Conservation (phyloP, 164 flowering plant species). For the Tinospora cordifolia region DNA sequence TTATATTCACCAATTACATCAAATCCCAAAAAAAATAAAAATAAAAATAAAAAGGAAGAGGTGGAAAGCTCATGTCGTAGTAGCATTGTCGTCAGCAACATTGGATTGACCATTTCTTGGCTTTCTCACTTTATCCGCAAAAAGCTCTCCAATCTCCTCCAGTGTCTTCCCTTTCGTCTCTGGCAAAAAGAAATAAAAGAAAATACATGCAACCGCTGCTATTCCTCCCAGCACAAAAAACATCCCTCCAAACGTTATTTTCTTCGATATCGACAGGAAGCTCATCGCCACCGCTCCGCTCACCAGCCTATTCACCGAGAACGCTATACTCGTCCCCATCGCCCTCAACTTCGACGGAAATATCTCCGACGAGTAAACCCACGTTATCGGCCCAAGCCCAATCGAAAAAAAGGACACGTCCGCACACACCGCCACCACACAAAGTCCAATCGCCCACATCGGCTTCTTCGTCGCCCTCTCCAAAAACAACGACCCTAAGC, state of each 20-base stretch:
- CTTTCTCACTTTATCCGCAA: constrained; percentile 28
- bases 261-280: constrained; percentile 38
- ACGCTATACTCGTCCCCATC: constrained; percentile 31
- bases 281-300: constrained; percentile 67
- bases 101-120: no score
- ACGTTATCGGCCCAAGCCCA: constrained; percentile 82
- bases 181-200: constrained; percentile 47
- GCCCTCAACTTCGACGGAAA: constrained; percentile 15
- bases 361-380: constrained; percentile 77
- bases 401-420: constrained; percentile 74
- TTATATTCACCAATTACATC: no score
- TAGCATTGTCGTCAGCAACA: no score
- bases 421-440: constrained; percentile 56
- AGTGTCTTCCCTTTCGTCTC: constrained; percentile 65
- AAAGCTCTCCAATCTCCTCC: constrained; percentile 53
- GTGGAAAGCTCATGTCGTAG: no score
- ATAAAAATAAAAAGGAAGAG: no score
- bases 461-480: constrained; percentile 33
- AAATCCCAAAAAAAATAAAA: no score
- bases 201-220: constrained; percentile 31
- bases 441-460: constrained; percentile 51
- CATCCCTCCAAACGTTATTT: constrained; percentile 50
- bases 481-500: constrained; percentile 45
- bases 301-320: constrained; percentile 65
- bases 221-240: constrained; percentile 48